Evolutionary conservation across 768 basidiomycete species (phyloP).

Genomic region (Porphyrellus cyaneotinctus): DNA sequence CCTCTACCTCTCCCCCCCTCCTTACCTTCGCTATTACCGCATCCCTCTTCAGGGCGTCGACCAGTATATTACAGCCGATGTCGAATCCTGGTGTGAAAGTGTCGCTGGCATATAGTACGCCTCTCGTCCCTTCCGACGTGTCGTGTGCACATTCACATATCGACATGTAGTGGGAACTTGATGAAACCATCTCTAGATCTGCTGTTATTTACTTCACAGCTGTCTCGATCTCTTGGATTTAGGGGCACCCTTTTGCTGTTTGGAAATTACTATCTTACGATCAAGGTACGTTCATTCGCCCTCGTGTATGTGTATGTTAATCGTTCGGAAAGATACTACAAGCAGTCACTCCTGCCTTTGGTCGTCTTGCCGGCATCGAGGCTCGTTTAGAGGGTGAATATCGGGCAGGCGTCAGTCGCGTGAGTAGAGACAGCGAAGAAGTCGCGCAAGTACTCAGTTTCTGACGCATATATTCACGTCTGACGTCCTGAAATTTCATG

Average conservation of each 20-base stretch:
- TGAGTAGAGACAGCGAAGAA: constrained; percentile 89
- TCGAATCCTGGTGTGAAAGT: constrained; percentile 84
- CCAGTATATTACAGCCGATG: constrained; percentile 91
- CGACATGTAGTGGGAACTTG: constrained; percentile 68
- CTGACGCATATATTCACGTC: background rate
- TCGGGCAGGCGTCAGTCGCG: constrained; percentile 76
- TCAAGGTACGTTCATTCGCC: constrained; percentile 31
- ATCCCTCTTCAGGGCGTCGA: constrained; percentile 71
- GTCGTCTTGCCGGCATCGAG: constrained; percentile 81
- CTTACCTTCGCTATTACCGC: constrained; percentile 67
- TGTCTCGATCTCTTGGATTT: constrained; percentile 80
- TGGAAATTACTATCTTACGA: constrained; percentile 83
- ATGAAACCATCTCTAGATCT: constrained; percentile 91
- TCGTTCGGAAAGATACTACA: constrained; percentile 49
- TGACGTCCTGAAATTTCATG: background rate
- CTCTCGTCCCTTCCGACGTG: background rate
- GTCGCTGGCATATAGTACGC: constrained; percentile 85
- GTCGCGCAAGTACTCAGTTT: constrained; percentile 60
- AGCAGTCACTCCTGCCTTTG: constrained; percentile 90
- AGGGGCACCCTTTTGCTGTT: constrained; percentile 81
- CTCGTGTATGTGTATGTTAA: background rate
- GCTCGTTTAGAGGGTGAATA: constrained; percentile 90
- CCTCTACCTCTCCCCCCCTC: constrained; percentile 77
- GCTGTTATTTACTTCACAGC: constrained; percentile 87
- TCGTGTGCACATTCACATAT: background rate